Base-by-base conservation (phyloP, 176 grass and related monocot species). In the Lolium rigidum region DNA sequence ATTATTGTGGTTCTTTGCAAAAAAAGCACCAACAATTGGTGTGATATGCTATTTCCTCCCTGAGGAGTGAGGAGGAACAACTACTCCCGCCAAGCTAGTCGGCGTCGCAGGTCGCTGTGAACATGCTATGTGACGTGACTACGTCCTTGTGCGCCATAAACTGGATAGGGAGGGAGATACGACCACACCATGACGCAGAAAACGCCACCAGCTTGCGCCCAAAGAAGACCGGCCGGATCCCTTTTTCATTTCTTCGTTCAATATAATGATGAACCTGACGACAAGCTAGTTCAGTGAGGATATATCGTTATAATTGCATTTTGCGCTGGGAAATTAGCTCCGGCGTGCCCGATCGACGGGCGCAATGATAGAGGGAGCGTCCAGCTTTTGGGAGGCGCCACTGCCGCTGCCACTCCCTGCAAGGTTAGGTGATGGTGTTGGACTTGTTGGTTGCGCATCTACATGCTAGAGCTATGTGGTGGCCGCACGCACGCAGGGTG, bases 341-440 rank as follows among this genome's bases (percentile, higher is more conserved):
- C 18, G 54, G 14, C 26, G 58, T 31, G n/a, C 59, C 10, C 24
- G 64, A 54, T 54, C 51, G 4, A 15, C 43, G 68, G 68, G 38
- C 44, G 68, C 68, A 70, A 70, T 70, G 38, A 44, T 44, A 70
- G 37, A 44, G 68, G 67, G 67, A 10, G 44, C 85, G 41, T 50
- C 60, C 83, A 67, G 83, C 73, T 77, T 85, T 85, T 44, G 2
- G 18, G 68, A 71, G 18, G 37, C 68, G 38, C 38, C 68, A 55
- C 51, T 39, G 16, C 71, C 0, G 12, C 21, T 9, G 21, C 54
- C 3, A 3, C 4, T 12, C 4, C 50, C 14, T 55, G 52, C 61
- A 31, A 24, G 61, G 61, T 64, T 64, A 64, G 61, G 61, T 64
- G 28, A 44, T 44, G 46, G 15, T 7, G 5, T 43, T 43, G 41